Percentiles rank a stretch among this genome's conserved stretches.
These are phyloP conservation scores for Gaertneriomyces semiglobifer DNA, from an alignment of 192 early-diverging fungal genomes.

Conservation along the genomic window DNA sequence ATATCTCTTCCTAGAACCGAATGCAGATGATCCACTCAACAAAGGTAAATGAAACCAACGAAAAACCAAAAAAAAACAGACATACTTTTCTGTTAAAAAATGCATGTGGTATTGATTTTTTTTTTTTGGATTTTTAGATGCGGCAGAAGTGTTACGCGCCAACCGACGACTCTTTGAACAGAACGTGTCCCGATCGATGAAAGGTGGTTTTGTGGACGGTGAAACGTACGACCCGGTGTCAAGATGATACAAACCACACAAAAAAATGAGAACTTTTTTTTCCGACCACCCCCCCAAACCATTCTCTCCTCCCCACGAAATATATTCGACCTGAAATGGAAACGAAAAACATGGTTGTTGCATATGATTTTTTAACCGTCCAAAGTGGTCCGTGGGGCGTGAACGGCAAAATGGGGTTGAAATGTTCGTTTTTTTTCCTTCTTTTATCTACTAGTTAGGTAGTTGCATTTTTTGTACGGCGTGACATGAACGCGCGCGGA, in stretches of 20 bases:
- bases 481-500: too few species aligned
- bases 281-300: too few species aligned
- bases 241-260: too few species aligned
- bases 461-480: too few species aligned
- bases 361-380: too few species aligned
- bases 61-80: too few species aligned
- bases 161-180: slow-evolving; percentile 68
- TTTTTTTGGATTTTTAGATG: slow-evolving; percentile 48
- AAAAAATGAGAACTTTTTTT: too few species aligned
- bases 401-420: too few species aligned
- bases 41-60: slow-evolving; percentile 51
- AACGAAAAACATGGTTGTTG: background rate
- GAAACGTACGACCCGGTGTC: slow-evolving; percentile 49
- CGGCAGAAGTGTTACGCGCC: slow-evolving; percentile 73
- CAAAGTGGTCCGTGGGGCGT: too few species aligned
- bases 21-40: slow-evolving; percentile 96
- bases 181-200: slow-evolving; percentile 75
- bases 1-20: slow-evolving; percentile 89
- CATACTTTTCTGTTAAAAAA: background rate
- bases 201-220: slow-evolving; percentile 67
- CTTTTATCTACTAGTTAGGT: too few species aligned
- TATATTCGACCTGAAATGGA: background rate
- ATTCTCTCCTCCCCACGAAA: background rate
- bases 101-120: background rate
- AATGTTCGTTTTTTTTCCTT: too few species aligned